A percentile compares a stretch with the other conserved stretches of the same genome.
Evolutionary conservation across 2,329 filamentous ascomycete genomes (phyloP).

Genomic region (Metarhizium sp.): DNA sequence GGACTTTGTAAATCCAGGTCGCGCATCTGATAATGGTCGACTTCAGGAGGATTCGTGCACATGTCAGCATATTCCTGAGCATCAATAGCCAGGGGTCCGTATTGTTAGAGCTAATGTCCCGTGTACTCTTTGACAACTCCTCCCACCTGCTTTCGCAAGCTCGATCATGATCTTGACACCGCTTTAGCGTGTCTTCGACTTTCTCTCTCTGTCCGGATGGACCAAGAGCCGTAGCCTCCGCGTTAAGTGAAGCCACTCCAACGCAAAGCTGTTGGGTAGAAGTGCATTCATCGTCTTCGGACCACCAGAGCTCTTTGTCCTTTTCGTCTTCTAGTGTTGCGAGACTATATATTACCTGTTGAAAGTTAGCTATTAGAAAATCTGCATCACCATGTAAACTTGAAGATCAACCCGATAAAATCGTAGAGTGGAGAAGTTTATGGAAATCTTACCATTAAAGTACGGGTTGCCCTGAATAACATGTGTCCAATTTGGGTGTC

Average conservation of each 20-base stretch:
- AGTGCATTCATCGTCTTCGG: background rate
- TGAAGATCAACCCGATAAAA: background rate
- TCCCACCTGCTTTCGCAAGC: background rate
- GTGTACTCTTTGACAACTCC: background rate
- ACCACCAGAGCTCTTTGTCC: background rate
- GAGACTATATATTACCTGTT: background rate
- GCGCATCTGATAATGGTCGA: background rate
- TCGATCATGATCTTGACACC: background rate
- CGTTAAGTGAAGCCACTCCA: background rate
- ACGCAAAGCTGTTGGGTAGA: background rate
- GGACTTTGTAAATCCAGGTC: background rate
- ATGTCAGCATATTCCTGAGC: background rate
- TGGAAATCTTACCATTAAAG: background rate
- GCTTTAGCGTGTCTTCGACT: background rate
- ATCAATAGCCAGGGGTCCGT: background rate
- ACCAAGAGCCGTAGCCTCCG: background rate
- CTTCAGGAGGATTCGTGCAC: background rate
- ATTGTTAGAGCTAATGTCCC: background rate
- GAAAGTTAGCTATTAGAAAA: background rate
- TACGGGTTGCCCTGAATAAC: background rate
- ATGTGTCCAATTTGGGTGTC: background rate
- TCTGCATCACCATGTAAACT: background rate
- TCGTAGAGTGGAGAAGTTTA: background rate
- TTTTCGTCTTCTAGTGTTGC: background rate
- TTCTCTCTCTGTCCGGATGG: background rate